Conservation (phyloP, 2,329 filamentous ascomycete genomes). For the Bretziella fagacearum region DNA sequence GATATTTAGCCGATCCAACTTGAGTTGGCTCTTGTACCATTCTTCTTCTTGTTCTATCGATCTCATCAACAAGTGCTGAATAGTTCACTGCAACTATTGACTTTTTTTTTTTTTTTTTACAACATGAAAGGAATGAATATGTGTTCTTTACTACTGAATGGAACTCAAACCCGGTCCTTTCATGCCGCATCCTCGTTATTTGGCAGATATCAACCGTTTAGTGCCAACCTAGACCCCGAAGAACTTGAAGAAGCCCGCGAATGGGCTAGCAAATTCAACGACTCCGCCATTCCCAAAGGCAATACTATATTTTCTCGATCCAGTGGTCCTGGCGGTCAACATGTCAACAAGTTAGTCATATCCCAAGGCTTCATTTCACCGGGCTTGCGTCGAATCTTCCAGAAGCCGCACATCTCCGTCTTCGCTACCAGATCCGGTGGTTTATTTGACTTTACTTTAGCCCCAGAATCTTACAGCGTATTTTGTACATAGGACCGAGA, state of each 20-base stretch:
- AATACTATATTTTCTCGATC: slow-evolving; percentile 39
- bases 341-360: slow-evolving; percentile 41
- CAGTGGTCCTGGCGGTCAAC: slow-evolving; percentile 43
- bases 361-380: too few species aligned
- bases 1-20: background rate
- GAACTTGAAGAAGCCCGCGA: slow-evolving; percentile 33
- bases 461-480: too few species aligned
- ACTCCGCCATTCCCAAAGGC: slow-evolving; percentile 31
- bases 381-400: too few species aligned
- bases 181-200: slow-evolving; percentile 24
- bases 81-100: background rate
- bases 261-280: slow-evolving; percentile 32
- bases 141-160: too few species aligned
- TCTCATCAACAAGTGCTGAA: background rate
- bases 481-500: slow-evolving; percentile 35
- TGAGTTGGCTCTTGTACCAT: background rate
- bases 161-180: background rate
- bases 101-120: too few species aligned
- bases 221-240: slow-evolving; percentile 32
- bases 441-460: too few species aligned
- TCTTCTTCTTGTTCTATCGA: too few species aligned
- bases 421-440: too few species aligned
- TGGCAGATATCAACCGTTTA: slow-evolving; percentile 31
- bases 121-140: too few species aligned
- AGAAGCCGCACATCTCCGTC: too few species aligned